A percentile compares a stretch with the other conserved stretches of the same genome.
Evolutionary conservation across 2,329 filamentous ascomycete species (phyloP).

Genomic region (Ophiocordyceps polyrhachis-furcata): DNA sequence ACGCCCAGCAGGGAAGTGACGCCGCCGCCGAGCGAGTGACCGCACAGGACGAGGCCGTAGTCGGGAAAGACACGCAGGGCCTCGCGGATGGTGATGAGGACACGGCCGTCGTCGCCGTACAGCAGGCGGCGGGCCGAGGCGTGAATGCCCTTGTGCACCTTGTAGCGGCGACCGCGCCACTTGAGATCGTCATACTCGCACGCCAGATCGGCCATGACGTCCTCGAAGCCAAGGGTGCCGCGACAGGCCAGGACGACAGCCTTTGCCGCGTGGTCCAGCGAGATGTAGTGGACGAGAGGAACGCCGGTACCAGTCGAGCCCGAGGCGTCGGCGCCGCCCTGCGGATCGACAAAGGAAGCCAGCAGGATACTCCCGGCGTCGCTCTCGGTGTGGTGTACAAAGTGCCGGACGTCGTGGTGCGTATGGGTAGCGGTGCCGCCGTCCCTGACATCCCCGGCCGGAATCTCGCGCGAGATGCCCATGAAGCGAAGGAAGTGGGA

Average conservation of each 20-base stretch:
- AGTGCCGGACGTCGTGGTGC: constrained; percentile 43
- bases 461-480: constrained; percentile 36
- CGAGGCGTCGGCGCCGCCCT: constrained; percentile 45
- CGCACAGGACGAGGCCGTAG: constrained; percentile 52
- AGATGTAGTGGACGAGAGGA: constrained; percentile 55
- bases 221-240: constrained; percentile 55
- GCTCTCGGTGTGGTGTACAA: constrained; percentile 42
- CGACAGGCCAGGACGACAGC: constrained; percentile 56
- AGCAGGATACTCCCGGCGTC: constrained; percentile 40
- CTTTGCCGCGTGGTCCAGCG: constrained; percentile 51
- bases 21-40: constrained; percentile 50
- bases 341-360: constrained; percentile 51
- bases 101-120: constrained; percentile 46
- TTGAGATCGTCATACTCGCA: constrained; percentile 50
- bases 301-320: constrained; percentile 48
- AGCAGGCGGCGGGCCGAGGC: constrained; percentile 50
- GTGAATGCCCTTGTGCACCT: constrained; percentile 58
- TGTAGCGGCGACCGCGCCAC: constrained; percentile 46
- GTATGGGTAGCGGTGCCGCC: constrained; percentile 12
- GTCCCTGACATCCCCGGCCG: constrained; percentile 21
- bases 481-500: constrained; percentile 43
- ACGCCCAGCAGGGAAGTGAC: constrained; percentile 53
- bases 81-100: constrained; percentile 45
- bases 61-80: constrained; percentile 47
- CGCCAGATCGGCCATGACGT: constrained; percentile 54